A percentile compares a stretch with the other conserved stretches of the same genome.
These are phyloP conservation scores for Bipolaris zeicola DNA, from an alignment of 2,329 filamentous ascomycete genomes.

Conservation along the genomic window DNA sequence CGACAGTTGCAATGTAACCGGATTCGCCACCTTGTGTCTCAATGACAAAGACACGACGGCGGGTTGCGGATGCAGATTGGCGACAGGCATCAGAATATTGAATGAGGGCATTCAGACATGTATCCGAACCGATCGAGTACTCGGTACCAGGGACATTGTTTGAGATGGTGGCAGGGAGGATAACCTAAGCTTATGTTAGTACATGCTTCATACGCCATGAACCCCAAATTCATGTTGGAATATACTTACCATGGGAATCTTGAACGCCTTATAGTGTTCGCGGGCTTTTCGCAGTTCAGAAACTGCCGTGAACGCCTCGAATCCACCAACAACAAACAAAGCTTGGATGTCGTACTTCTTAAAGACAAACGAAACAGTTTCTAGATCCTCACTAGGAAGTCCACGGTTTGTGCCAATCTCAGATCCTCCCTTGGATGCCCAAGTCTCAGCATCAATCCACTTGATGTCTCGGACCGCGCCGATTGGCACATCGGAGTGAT, in stretches of 20 bases:
- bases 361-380: conserved; percentile 80
- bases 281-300: conserved; percentile 84
- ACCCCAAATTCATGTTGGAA: no score
- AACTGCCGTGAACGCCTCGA: conserved; percentile 93
- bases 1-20: conserved; percentile 90
- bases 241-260: conserved; percentile 74
- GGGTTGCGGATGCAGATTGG: conserved; percentile 91
- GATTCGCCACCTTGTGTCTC: conserved; percentile 96
- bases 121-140: conserved; percentile 95
- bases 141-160: conserved; percentile 99
- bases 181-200: conserved; percentile 60
- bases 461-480: conserved; percentile 83
- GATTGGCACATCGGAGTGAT: conserved; percentile 81
- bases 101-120: conserved; percentile 92
- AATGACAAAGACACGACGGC: conserved; percentile 93
- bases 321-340: conserved; percentile 90
- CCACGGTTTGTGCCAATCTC: conserved; percentile 98
- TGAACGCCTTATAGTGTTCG: conserved; percentile 78
- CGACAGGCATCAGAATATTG: conserved; percentile 97
- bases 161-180: conserved; percentile 95
- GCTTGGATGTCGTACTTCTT: conserved; percentile 87
- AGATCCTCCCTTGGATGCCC: conserved; percentile 95
- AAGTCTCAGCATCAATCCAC: conserved; percentile 93
- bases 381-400: conserved; percentile 85
- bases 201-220: not conserved